Evolutionary conservation across 2,329 filamentous ascomycete species (phyloP), one percentile per base, ranked within the genome.

Genomic region (Didymella pinodella): DNA sequence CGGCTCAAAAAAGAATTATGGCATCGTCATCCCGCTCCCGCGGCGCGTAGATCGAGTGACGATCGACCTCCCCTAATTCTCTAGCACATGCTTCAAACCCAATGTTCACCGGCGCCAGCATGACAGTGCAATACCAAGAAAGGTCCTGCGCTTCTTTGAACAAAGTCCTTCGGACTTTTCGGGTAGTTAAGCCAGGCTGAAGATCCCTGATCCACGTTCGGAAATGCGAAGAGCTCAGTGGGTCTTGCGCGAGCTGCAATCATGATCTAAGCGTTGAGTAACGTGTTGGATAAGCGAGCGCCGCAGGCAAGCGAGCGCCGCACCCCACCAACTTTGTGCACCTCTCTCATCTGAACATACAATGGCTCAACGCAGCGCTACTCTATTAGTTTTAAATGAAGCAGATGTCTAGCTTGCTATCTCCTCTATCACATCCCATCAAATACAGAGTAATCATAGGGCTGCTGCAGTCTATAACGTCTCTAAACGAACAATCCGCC

Each of bases 21-120:
- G 8, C 29, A 26, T 45, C 44, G 56, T 54, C 49, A 54, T 54
- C 45, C 56, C 49, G 50, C 22, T 50, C 18, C 36, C n/a, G 36
- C 36, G 36, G 36, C 20, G 36, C 36, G 3, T 11, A 20, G 18
- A 20, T 40, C 36, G 36, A 18, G n/a, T 20, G 36, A 40, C 36
- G 36, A 40, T 40, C 36, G 36, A 40, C 36, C 18, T 18, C 36
- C 18, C 36, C 18, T 40, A 40, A 11, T 20, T 20, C 4, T 40
- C 5, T 20, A 40, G 36, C 36, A 20, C 36, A 10, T 4, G 18
- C 36, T 8, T 20, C n/a, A 40, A 38, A 10, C 36, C 36, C 36
- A 40, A 11, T 40, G 36, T n/a, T 36, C 8, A n/a, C 32, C 32
- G 18, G 32, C 14, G 16, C 16, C 32, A 18, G 32, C 36, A 20